Evolutionary conservation across 2,329 filamentous ascomycete genomes (phyloP).

Genomic region (Aureobasidium sp.): DNA sequence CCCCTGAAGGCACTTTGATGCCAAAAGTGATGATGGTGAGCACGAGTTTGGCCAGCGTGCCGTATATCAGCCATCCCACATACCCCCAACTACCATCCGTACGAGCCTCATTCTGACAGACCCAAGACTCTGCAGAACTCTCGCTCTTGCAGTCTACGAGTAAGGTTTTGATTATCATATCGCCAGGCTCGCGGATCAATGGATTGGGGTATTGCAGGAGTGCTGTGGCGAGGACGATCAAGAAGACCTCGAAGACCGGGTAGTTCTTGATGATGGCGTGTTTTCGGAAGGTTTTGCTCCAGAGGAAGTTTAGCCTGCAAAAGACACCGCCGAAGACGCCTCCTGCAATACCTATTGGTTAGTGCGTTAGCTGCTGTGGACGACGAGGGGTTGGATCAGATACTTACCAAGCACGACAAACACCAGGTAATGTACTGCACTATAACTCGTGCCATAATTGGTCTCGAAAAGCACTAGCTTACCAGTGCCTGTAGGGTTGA

Average conservation of each 20-base stretch:
- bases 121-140: slow-evolving; percentile 30
- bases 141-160: slow-evolving; percentile 45
- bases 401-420: slow-evolving; percentile 42
- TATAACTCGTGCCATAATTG: slow-evolving; percentile 48
- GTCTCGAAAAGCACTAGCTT: slow-evolving; percentile 55
- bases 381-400: too few species aligned
- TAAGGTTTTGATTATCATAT: slow-evolving; percentile 48
- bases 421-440: slow-evolving; percentile 46
- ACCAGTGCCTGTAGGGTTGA: slow-evolving; percentile 53
- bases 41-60: slow-evolving; percentile 45
- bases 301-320: slow-evolving; percentile 49
- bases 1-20: slow-evolving; percentile 51
- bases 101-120: slow-evolving; percentile 42
- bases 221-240: slow-evolving; percentile 46
- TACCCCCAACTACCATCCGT: slow-evolving; percentile 32
- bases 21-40: slow-evolving; percentile 52
- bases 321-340: slow-evolving; percentile 52
- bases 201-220: slow-evolving; percentile 50
- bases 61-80: slow-evolving; percentile 44
- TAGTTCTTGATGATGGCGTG: slow-evolving; percentile 45
- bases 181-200: slow-evolving; percentile 46
- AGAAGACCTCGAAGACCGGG: slow-evolving; percentile 47
- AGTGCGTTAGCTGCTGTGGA: not conserved
- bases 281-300: slow-evolving; percentile 47
- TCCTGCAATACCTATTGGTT: slow-evolving; percentile 37